Evolutionary conservation across 306 rosid genomes (phyloP), one percentile per base, ranked within the genome.

Genomic region (Astragalus membranaceus): DNA sequence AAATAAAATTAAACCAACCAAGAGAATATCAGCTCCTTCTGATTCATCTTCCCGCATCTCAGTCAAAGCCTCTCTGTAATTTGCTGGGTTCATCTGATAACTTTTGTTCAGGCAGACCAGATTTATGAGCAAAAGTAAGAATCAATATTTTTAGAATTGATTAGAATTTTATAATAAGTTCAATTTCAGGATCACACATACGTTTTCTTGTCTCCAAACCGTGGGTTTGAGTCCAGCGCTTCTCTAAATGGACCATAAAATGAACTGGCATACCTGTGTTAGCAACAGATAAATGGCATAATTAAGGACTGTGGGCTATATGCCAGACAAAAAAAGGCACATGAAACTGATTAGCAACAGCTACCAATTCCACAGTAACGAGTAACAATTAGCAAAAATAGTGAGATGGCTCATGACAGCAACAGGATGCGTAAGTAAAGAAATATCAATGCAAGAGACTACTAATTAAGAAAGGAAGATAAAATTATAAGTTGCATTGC

Each of bases 11-110:
- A 62, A 62, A 88, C 96, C 57, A 69, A 94, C 99, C 99, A 94
- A 80, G 71, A 94, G 97, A 77, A 94, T 94, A 71, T 94, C 99
- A 3, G 97, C 99, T 75, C 96, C 99, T 89, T 94, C 99, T 56
- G 95, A 64, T 66, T 86, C 96, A 51, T 94, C 99, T 83, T 81
- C 95, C 37, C 84, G 84, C 84, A 88, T 77, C 84, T 94, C 99
- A 43, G 84, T 72, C 64, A 94, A 57, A 62, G 99, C 97, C 79
- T 94, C 99, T 81, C 97, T 87, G 33, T 84, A 91, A 72, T 94
- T 94, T 71, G 99, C 97, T 3, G 99, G 96, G 73, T 91, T 80
- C 96, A 94, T 94, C 88, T 94, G 99, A 77, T 94, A 94, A 78
- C 99, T 91, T 76, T 64, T 46, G 60, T 84, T 73, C 67, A 59